Conservation (phyloP, 2,329 filamentous ascomycete genomes). For the Coniochaeta pulveracea region DNA sequence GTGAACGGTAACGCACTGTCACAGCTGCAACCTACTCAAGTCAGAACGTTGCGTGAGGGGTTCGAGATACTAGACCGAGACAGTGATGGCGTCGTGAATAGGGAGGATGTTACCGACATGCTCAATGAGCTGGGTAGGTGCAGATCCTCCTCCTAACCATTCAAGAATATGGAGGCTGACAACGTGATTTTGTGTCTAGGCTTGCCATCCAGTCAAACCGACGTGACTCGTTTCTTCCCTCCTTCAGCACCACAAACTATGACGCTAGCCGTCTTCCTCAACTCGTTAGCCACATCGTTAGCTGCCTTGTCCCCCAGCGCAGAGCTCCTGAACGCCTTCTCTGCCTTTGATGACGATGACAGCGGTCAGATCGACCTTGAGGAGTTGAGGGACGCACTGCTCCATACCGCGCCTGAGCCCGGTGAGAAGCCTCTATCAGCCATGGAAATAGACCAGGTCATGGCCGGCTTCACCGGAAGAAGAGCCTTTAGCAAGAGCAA, state of each 20-base stretch:
- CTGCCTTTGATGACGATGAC: slow-evolving; percentile 92
- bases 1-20: slow-evolving; percentile 46
- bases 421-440: slow-evolving; percentile 55
- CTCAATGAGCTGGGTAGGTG: slow-evolving; percentile 70
- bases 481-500: slow-evolving; percentile 65
- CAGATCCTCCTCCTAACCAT: no score
- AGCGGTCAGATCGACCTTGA: slow-evolving; percentile 81
- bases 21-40: slow-evolving; percentile 68
- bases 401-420: slow-evolving; percentile 70
- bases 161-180: slow-evolving; percentile 7
- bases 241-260: slow-evolving; percentile 60
- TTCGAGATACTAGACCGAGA: slow-evolving; percentile 90
- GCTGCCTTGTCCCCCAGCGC: slow-evolving; percentile 62
- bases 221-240: slow-evolving; percentile 76
- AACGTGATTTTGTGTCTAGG: slow-evolving; percentile 36
- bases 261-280: slow-evolving; percentile 76
- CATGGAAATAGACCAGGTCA: slow-evolving; percentile 73
- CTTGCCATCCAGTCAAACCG: slow-evolving; percentile 58
- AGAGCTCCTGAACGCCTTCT: slow-evolving; percentile 82
- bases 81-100: slow-evolving; percentile 71
- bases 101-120: slow-evolving; percentile 80
- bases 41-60: slow-evolving; percentile 79
- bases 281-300: slow-evolving; percentile 65
- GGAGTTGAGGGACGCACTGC: slow-evolving; percentile 71
- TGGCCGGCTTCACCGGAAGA: slow-evolving; percentile 74